Conservation (phyloP, 2,329 filamentous ascomycete genomes). For the Pseudofabraea citricarpa region DNA sequence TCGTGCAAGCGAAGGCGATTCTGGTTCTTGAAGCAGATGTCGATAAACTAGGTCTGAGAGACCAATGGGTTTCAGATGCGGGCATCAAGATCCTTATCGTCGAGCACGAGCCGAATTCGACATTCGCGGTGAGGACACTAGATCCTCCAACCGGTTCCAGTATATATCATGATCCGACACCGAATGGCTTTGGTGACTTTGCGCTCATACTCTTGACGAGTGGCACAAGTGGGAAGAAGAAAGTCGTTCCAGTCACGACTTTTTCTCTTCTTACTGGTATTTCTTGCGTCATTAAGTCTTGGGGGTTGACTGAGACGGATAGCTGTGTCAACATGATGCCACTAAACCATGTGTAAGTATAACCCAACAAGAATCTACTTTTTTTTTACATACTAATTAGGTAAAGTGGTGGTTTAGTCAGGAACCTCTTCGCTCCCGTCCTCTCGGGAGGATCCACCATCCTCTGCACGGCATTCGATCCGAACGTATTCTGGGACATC, state of each 20-base stretch:
- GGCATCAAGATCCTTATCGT: constrained; percentile 36
- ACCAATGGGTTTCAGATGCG: constrained; percentile 27
- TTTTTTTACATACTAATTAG: neutral
- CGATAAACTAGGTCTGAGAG: constrained; percentile 33
- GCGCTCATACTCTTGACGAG: constrained; percentile 51
- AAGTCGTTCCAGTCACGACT: constrained; percentile 48
- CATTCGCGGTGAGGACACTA: constrained; percentile 27
- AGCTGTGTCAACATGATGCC: constrained; percentile 57
- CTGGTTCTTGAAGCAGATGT: constrained; percentile 38
- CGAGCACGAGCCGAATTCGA: constrained; percentile 31
- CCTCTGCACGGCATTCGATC: constrained; percentile 49
- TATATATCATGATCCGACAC: constrained; percentile 7
- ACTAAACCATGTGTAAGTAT: constrained; percentile 41
- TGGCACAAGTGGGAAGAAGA: constrained; percentile 54
- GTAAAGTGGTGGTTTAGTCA: constrained; percentile 41
- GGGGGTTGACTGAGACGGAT: constrained; percentile 41
- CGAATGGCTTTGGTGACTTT: constrained; percentile 42
- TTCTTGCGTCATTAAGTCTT: constrained; percentile 47
- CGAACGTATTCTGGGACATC: constrained; percentile 51
- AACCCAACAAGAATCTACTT: neutral
- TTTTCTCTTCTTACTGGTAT: constrained; percentile 47
- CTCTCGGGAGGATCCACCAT: constrained; percentile 49
- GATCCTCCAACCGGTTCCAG: neutral
- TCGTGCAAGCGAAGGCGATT: constrained; percentile 40
- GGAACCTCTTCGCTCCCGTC: constrained; percentile 50